Evolutionary conservation across 2,329 filamentous ascomycete genomes (phyloP), one percentile per base, ranked within the genome.

Genomic region (Nothomitra cinnamomea): DNA sequence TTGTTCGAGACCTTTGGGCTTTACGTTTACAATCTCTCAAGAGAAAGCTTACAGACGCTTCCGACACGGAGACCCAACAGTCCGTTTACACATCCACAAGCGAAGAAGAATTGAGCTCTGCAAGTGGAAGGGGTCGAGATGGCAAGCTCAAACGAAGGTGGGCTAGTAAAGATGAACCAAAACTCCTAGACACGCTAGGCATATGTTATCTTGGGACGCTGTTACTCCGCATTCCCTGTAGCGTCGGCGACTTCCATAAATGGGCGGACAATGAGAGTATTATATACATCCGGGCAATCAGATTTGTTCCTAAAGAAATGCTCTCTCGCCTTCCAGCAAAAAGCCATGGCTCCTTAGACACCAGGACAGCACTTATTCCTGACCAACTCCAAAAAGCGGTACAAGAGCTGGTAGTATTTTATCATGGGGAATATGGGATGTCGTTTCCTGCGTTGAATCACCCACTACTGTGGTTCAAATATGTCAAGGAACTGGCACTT

Each of bases 1-100:
- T 94, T 8, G 80, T 94, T 3, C 79, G 81, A 55, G 88, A 95
- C 63, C 75, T 98, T 13, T 98, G 92, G 90, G 75, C 82, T 52
- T 69, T 95, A 51, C 78, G 87, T 52, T 71, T 88, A 38, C 73
- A 77, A 50, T 74, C 72, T 48, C 69, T 86, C 35, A 69, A 69
- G 49, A 65, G 66, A 56, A 72, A 64, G 55, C 67, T 69, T 53
- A 67, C 63, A 60, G 71, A 64, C n/a, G 54, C 58, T 36, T 59
- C 59, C 28, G 64, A 66, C 12, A 62, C 61, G 2, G 63, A 65
- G 15, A 61, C 62, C 40, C 59, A 54, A 12, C 53, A 3, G 70
- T 74, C 1, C 68, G 75, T 38, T 62, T 65, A 69, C 59, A 70
- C 68, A 58, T 70, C 69, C 17, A 65, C 70, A 58, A 60, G 67